phyloP scores from a whole-genome alignment of 2,329 filamentous ascomycete species.

The Fusarium hainanense region DNA sequence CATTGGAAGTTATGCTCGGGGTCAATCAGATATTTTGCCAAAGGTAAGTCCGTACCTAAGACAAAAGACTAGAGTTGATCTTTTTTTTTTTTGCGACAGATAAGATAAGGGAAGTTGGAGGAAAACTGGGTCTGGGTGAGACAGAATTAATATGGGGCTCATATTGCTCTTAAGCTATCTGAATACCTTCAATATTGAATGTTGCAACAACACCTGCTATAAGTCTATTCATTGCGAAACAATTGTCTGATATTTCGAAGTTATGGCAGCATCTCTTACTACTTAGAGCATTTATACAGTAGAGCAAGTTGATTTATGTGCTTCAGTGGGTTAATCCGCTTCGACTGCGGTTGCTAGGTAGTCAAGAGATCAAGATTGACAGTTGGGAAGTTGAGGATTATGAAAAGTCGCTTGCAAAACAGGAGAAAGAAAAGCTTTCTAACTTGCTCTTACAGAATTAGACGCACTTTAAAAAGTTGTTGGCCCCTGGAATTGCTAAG shows the following conservation, averaged over 20 bases:
- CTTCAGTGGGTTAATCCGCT: neutral
- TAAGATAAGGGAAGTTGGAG: conserved; percentile 27
- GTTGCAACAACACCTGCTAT: neutral
- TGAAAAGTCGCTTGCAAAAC: neutral
- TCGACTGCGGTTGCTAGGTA: neutral
- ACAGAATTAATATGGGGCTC: neutral
- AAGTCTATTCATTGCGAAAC: neutral
- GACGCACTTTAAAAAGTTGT: no score
- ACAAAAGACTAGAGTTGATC: neutral
- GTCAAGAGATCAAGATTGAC: neutral
- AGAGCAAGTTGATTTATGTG: neutral
- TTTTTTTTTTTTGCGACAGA: conserved; percentile 26
- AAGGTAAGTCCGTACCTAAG: neutral
- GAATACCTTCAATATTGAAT: neutral
- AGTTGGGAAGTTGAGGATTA: neutral
- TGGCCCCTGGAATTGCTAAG: neutral
- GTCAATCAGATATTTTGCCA: conserved; percentile 6
- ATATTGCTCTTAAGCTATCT: neutral
- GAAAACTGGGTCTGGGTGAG: neutral
- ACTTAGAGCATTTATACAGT: neutral
- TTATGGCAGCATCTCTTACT: neutral
- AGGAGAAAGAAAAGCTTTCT: neutral
- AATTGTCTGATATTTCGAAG: neutral
- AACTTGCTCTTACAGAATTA: neutral
- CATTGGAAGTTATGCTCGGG: conserved; percentile 26